Base-by-base conservation (phyloP, 176 grass and related monocot genomes). In the Musa acuminata region DNA sequence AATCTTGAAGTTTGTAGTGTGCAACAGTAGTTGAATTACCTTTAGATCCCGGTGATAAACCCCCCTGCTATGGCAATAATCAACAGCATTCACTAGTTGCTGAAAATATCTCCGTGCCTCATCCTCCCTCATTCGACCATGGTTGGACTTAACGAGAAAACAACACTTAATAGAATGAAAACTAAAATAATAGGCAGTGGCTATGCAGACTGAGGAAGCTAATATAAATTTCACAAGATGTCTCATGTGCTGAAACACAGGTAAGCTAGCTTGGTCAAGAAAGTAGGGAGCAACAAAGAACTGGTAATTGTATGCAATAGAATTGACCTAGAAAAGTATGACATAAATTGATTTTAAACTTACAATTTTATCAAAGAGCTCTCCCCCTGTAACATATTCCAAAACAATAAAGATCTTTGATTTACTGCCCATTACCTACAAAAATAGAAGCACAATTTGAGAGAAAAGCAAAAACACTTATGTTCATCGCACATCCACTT, bases 291-390 rank as follows among this genome's bases (percentile, higher is more conserved):
- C 26, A 27, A 43, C 35, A 43, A 43, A 43, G 35, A 43, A 43
- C 35, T 43, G 35, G 3, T 43, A 43, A 20, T 26, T 21, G 35
- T 43, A 43, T 43, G 35, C 35, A 43, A 43, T 43, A 43, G 35
- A 43, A 43, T 43, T 43, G 35, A 43, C 35, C 35, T 43, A 43
- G 35, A 43, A 43, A 43, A 43, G 35, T 43, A 43, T 43, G 35
- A 6, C 35, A 43, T 6, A 3, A 43, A 43, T 43, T 43, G 35
- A 43, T 43, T 43, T 43, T 11, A 58, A 63, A 82, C 92, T 83
- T 92, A 96, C 92, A 87, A 96, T 88, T 73, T 87, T 96, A 75
- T 96, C 89, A 80, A 96, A 96, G 79, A 96, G 84, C 80, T 96
- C 92, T 89, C 92, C 92, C 66, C 92, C 92, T 57, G 92, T 96